Conservation (phyloP, 371 early-diverging fungal genomes). For the Parasitella parasitica region DNA sequence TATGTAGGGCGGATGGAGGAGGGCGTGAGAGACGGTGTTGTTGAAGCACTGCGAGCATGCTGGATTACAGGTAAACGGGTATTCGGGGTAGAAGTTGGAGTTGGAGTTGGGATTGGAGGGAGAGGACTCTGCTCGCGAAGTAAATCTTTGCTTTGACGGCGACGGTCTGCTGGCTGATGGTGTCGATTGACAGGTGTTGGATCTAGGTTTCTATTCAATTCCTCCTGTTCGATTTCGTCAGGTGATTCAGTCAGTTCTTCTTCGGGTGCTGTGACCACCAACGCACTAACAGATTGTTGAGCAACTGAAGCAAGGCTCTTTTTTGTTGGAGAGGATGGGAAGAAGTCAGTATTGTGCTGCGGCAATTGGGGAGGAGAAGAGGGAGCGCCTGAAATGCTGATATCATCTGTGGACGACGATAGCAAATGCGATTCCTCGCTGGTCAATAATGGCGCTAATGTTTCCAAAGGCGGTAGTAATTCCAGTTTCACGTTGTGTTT, state of each 20-base stretch:
- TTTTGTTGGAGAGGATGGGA: background rate
- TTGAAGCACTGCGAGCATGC: background rate
- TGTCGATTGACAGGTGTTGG: background rate
- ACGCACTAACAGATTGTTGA: slow-evolving; percentile 16
- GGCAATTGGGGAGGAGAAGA: slow-evolving; percentile 4
- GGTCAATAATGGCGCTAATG: slow-evolving; percentile 7
- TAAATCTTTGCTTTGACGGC: background rate
- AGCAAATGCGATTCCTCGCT: slow-evolving; percentile 16
- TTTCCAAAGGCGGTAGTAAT: slow-evolving; percentile 10
- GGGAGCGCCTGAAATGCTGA: background rate
- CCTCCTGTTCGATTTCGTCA: background rate
- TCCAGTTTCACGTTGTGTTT: slow-evolving; percentile 8
- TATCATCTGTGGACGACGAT: background rate
- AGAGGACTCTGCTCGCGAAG: background rate
- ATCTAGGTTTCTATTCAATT: background rate
- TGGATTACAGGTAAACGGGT: background rate
- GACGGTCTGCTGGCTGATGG: background rate
- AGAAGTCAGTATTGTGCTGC: slow-evolving; percentile 14
- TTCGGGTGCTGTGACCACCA: background rate
- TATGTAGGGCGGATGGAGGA: background rate
- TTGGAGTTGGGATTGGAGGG: too few relatives aligned
- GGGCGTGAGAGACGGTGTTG: slow-evolving; percentile 13
- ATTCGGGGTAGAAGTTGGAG: background rate
- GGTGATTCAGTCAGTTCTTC: slow-evolving; percentile 1
- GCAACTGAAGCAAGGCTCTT: slow-evolving; percentile 8